These are phyloP conservation scores for Quambalaria eucalypti DNA, from an alignment of 1,284 basidiomycete genomes.

Conservation along the genomic window DNA sequence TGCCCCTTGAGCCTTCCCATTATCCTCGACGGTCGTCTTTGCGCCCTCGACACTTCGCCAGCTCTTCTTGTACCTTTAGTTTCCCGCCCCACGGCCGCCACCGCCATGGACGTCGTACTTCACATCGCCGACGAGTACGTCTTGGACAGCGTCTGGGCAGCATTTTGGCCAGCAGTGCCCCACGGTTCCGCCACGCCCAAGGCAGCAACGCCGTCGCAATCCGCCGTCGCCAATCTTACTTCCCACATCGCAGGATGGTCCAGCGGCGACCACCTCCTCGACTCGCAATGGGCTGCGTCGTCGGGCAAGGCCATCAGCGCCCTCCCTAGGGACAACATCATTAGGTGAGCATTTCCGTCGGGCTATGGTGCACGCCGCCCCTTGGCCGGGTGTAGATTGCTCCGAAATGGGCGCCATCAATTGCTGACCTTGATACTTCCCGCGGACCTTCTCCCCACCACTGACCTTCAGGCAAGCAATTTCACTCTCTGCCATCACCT, in stretches of 20 bases:
- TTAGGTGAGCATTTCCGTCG: slow-evolving; percentile 1
- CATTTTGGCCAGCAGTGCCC: slow-evolving; percentile 10
- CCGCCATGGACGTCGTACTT: slow-evolving; percentile 29
- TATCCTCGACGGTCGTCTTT: too few relatives aligned
- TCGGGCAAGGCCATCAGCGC: slow-evolving; percentile 6
- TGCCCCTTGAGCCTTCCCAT: too few relatives aligned
- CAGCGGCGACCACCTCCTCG: not conserved
- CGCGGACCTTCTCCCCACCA: not conserved
- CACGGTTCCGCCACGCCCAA: slow-evolving; percentile 4
- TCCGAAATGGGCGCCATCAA: not conserved
- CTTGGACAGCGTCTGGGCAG: slow-evolving; percentile 22
- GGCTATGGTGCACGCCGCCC: too few relatives aligned
- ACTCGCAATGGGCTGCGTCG: not conserved
- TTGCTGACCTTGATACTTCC: not conserved
- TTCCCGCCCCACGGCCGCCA: not conserved
- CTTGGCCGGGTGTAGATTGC: too few relatives aligned
- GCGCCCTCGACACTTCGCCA: too few relatives aligned
- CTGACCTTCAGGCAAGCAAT: slow-evolving; percentile 34
- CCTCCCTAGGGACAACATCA: slow-evolving; percentile 57
- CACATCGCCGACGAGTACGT: slow-evolving; percentile 23
- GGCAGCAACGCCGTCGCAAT: slow-evolving; percentile 5
- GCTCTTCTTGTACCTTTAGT: too few relatives aligned
- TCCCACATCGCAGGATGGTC: not conserved
- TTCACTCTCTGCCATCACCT: slow-evolving; percentile 67
- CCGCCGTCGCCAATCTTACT: slow-evolving; percentile 8